Evolutionary conservation across 176 grass and related monocot genomes (phyloP).

Genomic region (Zoysia japonica): DNA sequence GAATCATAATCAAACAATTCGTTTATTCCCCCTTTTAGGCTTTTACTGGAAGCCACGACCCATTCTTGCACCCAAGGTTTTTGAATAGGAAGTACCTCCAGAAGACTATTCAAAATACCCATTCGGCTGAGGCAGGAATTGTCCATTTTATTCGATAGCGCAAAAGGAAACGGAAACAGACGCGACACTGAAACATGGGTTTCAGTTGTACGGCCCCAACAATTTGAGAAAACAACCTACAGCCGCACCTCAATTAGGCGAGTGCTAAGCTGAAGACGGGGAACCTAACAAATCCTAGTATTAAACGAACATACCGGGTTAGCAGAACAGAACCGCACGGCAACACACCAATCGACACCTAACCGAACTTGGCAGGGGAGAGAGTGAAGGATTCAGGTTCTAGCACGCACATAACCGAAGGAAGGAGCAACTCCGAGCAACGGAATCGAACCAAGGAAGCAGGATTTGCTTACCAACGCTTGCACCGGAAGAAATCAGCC

Average conservation of each 20-base stretch:
- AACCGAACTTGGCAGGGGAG: not conserved
- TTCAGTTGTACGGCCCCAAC: not conserved
- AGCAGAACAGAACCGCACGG: not conserved
- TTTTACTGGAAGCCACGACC: no score
- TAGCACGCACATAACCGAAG: not conserved
- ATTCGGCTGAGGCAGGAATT: not conserved
- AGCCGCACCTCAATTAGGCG: not conserved
- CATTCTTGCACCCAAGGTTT: no score
- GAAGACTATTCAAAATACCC: not conserved
- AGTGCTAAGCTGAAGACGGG: not conserved
- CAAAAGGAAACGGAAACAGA: not conserved
- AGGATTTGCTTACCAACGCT: not conserved
- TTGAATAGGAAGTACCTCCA: no score
- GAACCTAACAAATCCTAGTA: not conserved
- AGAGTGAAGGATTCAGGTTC: not conserved
- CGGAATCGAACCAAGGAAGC: not conserved
- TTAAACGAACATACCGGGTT: not conserved
- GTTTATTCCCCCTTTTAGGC: not conserved
- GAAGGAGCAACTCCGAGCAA: not conserved
- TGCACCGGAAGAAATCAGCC: not conserved
- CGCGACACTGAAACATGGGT: no score
- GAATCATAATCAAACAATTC: not conserved
- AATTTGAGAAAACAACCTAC: not conserved
- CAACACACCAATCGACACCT: not conserved
- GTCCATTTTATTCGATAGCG: not conserved